Evolutionary conservation across 192 early-diverging fungal species (phyloP), one percentile per base, ranked within the genome.

Genomic region (Physocladia obscura): DNA sequence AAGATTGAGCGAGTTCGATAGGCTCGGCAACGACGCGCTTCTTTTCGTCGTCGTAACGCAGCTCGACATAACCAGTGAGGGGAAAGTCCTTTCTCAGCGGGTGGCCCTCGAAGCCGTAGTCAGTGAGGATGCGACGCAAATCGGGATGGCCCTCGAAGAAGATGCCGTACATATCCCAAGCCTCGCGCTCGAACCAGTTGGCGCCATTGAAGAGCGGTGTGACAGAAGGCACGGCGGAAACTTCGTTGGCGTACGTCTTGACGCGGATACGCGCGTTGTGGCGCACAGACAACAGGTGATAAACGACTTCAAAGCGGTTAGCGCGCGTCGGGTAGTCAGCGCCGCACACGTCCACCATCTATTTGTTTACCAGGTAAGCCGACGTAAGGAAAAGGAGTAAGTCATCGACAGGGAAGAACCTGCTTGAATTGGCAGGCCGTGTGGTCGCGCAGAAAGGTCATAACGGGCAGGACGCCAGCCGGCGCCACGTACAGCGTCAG

Each of bases 161-260:
- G 49, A 99, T 87, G 57, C 97, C 97, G 71, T 89, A 99, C 97
- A 99, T 99, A 71, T 99, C 97, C 80, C 91, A 99, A 24, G 89
- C 91, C 78, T 99, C 97, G 76, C 97, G 92, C 81, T 99, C 97
- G 64, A 93, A 90, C 97, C 97, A 99, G 79, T 95, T 97, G 47
- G 94, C 95, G 37, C 89, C 85, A 62, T 79, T 86, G 81, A 85
- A 94, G 21, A 97, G 55, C 48, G 86, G 81, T 4, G 91, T 89
- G 36, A 92, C 75, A 2, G 94, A 95, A 5, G 95, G 95, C 6
- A 99, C 94, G 15, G 95, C 90, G 21, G 89, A 86, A 29, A 87
- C 85, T 78, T 99, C 97, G 62, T 88, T 91, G 15, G 92, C 89
- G 71, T 97, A 97, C 21, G 97, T 99, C 83, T 99, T 99, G 68